Evolutionary conservation across 441 rosid species (phyloP).

Genomic region (Bruguiera hainesii): DNA sequence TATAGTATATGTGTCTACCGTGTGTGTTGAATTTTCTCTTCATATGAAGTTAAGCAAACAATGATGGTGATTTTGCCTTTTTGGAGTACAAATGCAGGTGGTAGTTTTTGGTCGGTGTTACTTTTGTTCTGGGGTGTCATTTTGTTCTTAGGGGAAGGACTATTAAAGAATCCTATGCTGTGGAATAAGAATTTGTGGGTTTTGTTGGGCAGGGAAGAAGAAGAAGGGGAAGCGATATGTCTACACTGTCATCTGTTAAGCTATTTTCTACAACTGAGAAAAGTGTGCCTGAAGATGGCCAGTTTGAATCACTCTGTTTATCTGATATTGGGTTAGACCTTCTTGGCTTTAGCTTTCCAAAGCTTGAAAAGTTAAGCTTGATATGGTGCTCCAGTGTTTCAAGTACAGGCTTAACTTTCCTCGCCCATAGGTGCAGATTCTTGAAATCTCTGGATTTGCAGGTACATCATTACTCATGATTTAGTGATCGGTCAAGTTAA

Average conservation of each 20-base stretch:
- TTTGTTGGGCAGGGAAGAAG: conserved; percentile 53
- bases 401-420: conserved; percentile 55
- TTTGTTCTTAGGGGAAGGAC: background rate
- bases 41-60: background rate
- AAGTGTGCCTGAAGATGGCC: conserved; percentile 32
- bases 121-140: background rate
- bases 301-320: conserved; percentile 42
- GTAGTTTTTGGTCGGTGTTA: background rate
- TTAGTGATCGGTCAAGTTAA: background rate
- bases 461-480: conserved; percentile 31
- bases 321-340: conserved; percentile 68
- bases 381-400: conserved; percentile 83
- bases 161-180: background rate
- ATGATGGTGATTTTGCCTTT: background rate
- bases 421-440: conserved; percentile 56
- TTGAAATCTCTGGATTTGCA: conserved; percentile 79
- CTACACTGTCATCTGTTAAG: conserved; percentile 30
- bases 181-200: background rate
- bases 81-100: background rate
- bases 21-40: background rate
- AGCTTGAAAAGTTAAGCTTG: conserved; percentile 68
- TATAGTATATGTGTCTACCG: too few relatives aligned
- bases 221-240: conserved; percentile 33
- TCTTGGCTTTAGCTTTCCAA: conserved; percentile 63
- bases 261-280: conserved; percentile 24